Conservation (phyloP, 345 rosid species). For the Eucalyptus marginata region DNA sequence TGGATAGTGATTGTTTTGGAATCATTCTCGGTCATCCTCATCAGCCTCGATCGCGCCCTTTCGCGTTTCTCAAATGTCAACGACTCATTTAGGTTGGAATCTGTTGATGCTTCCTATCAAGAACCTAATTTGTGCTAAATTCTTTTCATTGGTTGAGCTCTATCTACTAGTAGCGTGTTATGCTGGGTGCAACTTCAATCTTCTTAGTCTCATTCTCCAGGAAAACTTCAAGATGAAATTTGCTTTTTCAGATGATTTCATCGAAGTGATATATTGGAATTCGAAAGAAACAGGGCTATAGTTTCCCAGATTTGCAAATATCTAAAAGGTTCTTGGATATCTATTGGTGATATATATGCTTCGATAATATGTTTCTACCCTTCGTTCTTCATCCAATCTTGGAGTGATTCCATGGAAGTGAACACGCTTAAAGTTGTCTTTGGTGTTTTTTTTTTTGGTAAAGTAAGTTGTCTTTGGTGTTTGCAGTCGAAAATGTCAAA, state of each 20-base stretch:
- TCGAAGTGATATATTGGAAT: not conserved
- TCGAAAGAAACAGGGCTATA: not conserved
- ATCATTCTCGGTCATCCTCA: not conserved
- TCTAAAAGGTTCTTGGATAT: not conserved
- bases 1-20: slow-evolving; percentile 33
- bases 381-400: not conserved
- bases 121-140: not conserved
- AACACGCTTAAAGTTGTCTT: not conserved
- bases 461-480: not conserved
- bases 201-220: not conserved
- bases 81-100: not conserved
- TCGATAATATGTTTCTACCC: not conserved
- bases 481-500: not conserved
- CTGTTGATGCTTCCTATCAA: not conserved
- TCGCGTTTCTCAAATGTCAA: not conserved
- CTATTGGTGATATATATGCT: not conserved
- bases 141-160: not conserved
- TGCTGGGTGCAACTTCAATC: not conserved
- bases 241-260: not conserved
- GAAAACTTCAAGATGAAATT: not conserved
- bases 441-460: too few species aligned
- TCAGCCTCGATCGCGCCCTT: not conserved
- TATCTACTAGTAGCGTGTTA: not conserved
- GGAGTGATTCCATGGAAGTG: not conserved
- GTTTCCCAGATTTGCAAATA: not conserved